Base-by-base conservation (phyloP, 202 grass and related monocot species). In the Panicum hallii region DNA sequence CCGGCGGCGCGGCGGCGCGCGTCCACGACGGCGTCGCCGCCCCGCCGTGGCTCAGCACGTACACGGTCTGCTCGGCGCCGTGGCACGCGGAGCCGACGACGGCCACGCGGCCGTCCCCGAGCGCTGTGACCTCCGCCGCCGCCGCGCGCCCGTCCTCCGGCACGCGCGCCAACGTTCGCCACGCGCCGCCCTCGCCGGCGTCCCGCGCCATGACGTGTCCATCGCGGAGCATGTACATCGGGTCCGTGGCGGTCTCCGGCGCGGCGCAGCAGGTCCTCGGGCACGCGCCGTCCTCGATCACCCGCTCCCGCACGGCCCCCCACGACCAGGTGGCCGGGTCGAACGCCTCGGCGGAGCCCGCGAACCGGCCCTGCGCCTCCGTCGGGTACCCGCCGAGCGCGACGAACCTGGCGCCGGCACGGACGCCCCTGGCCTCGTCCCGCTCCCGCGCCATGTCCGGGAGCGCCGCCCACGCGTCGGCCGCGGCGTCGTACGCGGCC, bases 391-490 rank as follows among this genome's bases (percentile, higher is more conserved):
- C 90, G 16, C 95, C 87, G 32, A 94, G 6, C 5, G 71, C 92
- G 20, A 82, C 28, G 81, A 97, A 97, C 43, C 40, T 70, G 3
- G 64, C 90, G 2, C 72, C 92, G 9, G 83, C 11, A 80, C 67
- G 79, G 30, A 85, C 8, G 0, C 92, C 95, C 8, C 81, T 40
- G 26, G 88, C 71, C 72, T 97, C 95, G 75, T 97, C 95, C 48
- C 92, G 68, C 87, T 88, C 90, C 62, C n/a, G 10, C 49, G 82
- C 89, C 95, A 97, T 97, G 82, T 97, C 90, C 30, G 95, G 95
- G 30, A 97, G 54, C 40, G 76, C 1, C 10, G 13, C 44, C 95
- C 92, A 97, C 81, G 45, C 75, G 67, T 97, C 83, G 75, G 55
- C 75, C 20, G 38, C 85, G 54, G 60, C 87, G 75, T 94, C 88